A percentile compares a stretch with the other conserved stretches of the same genome.
These are phyloP conservation scores for Colletotrichum australisinense DNA, from an alignment of 2,329 filamentous ascomycete species.

Conservation along the genomic window DNA sequence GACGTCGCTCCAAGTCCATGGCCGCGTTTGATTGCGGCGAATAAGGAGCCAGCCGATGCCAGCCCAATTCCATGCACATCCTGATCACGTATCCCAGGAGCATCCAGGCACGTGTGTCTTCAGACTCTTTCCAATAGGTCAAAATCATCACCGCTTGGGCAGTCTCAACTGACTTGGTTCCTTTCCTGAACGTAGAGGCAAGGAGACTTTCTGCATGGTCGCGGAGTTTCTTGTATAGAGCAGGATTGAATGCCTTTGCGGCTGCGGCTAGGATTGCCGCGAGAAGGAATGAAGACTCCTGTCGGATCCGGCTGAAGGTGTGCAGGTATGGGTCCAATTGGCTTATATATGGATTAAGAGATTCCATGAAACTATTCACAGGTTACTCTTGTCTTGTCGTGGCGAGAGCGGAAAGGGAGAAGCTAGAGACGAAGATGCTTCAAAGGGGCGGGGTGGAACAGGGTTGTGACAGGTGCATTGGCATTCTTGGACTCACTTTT, in stretches of 20 bases:
- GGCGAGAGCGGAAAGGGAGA: background rate
- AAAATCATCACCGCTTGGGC: constrained; percentile 52
- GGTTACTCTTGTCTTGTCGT: background rate
- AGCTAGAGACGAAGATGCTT: background rate
- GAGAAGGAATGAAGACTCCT: constrained; percentile 50
- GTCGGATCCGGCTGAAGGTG: constrained; percentile 49
- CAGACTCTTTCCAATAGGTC: constrained; percentile 56
- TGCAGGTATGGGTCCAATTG: constrained; percentile 52
- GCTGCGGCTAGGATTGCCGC: constrained; percentile 47
- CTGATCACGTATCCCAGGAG: constrained; percentile 52
- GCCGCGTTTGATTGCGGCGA: background rate
- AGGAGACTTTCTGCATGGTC: constrained; percentile 42
- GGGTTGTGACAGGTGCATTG: background rate
- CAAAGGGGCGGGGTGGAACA: background rate
- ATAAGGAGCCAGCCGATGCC: constrained; percentile 43
- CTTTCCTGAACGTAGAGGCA: constrained; percentile 43
- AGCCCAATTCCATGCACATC: constrained; percentile 52
- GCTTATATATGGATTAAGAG: constrained; percentile 53
- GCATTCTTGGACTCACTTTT: background rate
- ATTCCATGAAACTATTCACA: constrained; percentile 47
- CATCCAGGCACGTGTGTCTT: constrained; percentile 53
- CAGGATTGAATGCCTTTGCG: constrained; percentile 49
- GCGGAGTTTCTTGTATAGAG: constrained; percentile 40
- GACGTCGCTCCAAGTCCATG: background rate
- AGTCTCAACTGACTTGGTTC: constrained; percentile 50